Conservation (phyloP, 1,139 yeast species). For the Zygoascus meyerae region DNA sequence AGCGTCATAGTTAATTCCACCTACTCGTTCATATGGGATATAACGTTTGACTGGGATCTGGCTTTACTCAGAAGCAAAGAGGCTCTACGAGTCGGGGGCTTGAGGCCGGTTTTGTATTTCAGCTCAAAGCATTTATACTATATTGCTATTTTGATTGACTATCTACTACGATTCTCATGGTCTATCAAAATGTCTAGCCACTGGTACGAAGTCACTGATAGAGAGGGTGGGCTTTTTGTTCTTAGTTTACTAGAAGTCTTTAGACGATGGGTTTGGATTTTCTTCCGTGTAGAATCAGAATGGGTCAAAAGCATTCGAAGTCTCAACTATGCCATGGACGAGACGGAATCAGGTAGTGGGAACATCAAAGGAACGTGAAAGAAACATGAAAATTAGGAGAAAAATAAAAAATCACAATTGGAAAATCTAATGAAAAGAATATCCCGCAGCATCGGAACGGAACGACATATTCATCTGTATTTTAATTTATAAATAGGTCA, state of each 20-base stretch:
- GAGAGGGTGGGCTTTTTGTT: slow-evolving; percentile 55
- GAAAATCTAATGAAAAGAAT: too few species aligned
- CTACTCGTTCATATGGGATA: slow-evolving; percentile 84
- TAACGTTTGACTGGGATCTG: slow-evolving; percentile 83
- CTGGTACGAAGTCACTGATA: slow-evolving; percentile 34
- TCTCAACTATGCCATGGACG: slow-evolving; percentile 4
- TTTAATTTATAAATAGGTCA: slow-evolving; percentile 3
- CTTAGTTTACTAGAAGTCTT: slow-evolving; percentile 68
- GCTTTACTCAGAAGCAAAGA: slow-evolving; percentile 33
- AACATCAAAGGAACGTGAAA: background rate
- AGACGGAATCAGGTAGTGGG: background rate
- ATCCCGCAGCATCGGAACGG: too few species aligned
- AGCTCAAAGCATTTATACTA: slow-evolving; percentile 41
- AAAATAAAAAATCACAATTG: background rate
- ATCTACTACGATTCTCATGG: slow-evolving; percentile 71
- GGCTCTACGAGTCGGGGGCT: slow-evolving; percentile 23
- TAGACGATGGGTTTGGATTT: slow-evolving; percentile 87
- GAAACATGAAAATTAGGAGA: background rate
- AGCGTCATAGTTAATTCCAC: slow-evolving; percentile 57
- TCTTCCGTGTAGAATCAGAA: slow-evolving; percentile 78
- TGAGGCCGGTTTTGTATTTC: slow-evolving; percentile 32
- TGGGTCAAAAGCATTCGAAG: slow-evolving; percentile 28
- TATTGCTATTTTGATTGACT: slow-evolving; percentile 53
- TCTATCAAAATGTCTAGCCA: slow-evolving; percentile 43
- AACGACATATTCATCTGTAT: background rate